Conservation (phyloP, 1,284 basidiomycete species). For the Limonomyces culmigenus region DNA sequence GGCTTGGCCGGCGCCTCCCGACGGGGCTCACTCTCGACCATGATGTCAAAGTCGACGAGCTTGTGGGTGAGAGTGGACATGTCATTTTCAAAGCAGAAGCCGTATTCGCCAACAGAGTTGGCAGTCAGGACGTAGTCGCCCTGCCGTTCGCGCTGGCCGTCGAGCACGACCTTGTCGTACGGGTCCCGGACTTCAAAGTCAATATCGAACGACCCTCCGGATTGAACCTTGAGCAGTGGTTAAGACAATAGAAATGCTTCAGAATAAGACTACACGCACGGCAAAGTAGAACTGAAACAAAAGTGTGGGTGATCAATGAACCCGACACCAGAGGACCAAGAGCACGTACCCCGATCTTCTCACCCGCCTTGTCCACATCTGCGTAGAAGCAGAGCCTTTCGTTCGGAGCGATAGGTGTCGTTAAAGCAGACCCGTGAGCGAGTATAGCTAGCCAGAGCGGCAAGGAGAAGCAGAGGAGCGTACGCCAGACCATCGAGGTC, state of each 20-base stretch:
- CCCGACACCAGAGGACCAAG: neutral
- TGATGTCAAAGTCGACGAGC: slow-evolving; percentile 92
- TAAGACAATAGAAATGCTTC: no score
- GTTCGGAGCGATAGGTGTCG: slow-evolving; percentile 73
- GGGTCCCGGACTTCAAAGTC: slow-evolving; percentile 92
- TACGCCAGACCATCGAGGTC: neutral
- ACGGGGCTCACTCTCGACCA: slow-evolving; percentile 91
- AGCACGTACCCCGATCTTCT: slow-evolving; percentile 70
- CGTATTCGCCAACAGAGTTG: slow-evolving; percentile 86
- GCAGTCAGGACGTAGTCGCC: slow-evolving; percentile 97
- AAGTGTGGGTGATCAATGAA: no score
- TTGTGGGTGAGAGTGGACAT: slow-evolving; percentile 83
- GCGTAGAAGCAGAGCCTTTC: slow-evolving; percentile 91
- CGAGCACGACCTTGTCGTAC: slow-evolving; percentile 69
- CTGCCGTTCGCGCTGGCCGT: slow-evolving; percentile 79
- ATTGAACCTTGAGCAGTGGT: slow-evolving; percentile 94
- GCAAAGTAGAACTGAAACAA: slow-evolving; percentile 42
- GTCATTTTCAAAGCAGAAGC: slow-evolving; percentile 98
- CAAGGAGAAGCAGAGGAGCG: slow-evolving; percentile 10
- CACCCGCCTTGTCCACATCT: slow-evolving; percentile 86
- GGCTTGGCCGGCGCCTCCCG: slow-evolving; percentile 68
- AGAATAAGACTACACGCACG: slow-evolving; percentile 19
- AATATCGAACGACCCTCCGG: slow-evolving; percentile 93
- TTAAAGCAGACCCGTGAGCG: slow-evolving; percentile 54
- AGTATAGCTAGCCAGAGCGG: slow-evolving; percentile 8